Evolutionary conservation across 1,139 yeast genomes (phyloP), one percentile per base, ranked within the genome.

Genomic region (Arxiozyma bovina): DNA sequence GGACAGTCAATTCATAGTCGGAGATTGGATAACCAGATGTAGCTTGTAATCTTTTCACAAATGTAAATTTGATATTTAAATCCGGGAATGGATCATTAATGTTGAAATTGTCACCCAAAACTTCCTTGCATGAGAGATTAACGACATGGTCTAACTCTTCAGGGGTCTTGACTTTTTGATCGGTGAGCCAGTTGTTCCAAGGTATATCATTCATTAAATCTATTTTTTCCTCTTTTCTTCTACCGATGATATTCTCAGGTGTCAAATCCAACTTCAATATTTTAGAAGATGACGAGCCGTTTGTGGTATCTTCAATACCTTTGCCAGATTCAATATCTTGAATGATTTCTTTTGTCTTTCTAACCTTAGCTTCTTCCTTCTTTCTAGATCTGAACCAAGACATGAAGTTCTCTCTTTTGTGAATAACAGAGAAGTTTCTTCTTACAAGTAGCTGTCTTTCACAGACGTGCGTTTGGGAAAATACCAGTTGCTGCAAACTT

Each of bases 11-110:
- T 46, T 77, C 71, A 55, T 75, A 75, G 69, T 90, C 97, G 43
- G 87, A 84, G 25, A 90, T 76, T 44, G 80, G 75, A 54, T 84
- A 73, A 9, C 91, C 87, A 55, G 88, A 79, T 34, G 71, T 69
- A 52, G 74, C 70, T 66, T 85, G 90, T 49, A 88, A 73, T 27
- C 65, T 63, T 67, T 85, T 87, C 46, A 82, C 68, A 50, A 82
- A 74, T 30, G 72, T 65, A 65, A 89, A 87, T 65, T 95, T 77
- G 55, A 74, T 67, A n/a, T 70, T 61, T 55, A 87, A 74, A 64
- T 85, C 83, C 49, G 72, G 67, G 50, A 77, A 62, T 8, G 63
- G 23, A 9, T 51, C 42, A 12, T 42, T 25, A 8, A 38, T 27
- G 15, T 21, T 25, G 17, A 34, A 21, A 8, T 53, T 47, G 1